Evolutionary conservation across 208 protist species (phyloP).

Genomic region (Trypanosoma vivax): DNA sequence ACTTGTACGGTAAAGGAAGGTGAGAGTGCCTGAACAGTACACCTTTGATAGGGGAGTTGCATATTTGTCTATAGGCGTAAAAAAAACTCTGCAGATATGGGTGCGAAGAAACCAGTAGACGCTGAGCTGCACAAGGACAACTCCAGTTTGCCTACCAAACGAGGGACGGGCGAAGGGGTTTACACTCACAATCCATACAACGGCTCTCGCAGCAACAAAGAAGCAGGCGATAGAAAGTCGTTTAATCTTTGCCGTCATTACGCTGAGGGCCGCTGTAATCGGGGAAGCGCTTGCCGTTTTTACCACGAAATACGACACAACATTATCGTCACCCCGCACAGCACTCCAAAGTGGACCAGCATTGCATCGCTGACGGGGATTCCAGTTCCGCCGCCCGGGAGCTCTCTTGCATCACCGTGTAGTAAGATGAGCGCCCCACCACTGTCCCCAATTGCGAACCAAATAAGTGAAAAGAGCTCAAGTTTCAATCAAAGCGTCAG

Average conservation of each 20-base stretch:
- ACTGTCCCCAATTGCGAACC: neutral
- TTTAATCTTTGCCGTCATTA: conserved; percentile 50
- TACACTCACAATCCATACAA: conserved; percentile 18
- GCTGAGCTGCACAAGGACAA: neutral
- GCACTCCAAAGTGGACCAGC: conserved; percentile 22
- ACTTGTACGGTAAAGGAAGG: too few species aligned
- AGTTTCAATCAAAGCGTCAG: neutral
- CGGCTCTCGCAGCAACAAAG: neutral
- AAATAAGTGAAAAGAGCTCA: neutral
- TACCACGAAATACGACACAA: conserved; percentile 37
- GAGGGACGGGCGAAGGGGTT: conserved; percentile 5
- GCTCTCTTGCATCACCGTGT: neutral
- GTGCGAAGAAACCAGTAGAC: neutral
- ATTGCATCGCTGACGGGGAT: conserved; percentile 35
- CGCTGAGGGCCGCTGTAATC: conserved; percentile 50
- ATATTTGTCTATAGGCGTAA: too few species aligned
- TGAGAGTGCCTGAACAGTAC: too few species aligned
- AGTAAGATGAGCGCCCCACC: neutral
- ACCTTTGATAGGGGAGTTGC: too few species aligned
- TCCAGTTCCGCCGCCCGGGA: neutral
- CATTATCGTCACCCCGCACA: conserved; percentile 25
- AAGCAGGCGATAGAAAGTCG: conserved; percentile 3
- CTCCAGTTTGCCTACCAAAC: neutral
- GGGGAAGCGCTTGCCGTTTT: conserved; percentile 52
- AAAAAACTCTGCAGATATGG: neutral